A percentile compares a stretch with the other conserved stretches of the same genome.
Conservation (phyloP, 1,139 yeast species). For the Scheffersomyces cryptocercus region DNA sequence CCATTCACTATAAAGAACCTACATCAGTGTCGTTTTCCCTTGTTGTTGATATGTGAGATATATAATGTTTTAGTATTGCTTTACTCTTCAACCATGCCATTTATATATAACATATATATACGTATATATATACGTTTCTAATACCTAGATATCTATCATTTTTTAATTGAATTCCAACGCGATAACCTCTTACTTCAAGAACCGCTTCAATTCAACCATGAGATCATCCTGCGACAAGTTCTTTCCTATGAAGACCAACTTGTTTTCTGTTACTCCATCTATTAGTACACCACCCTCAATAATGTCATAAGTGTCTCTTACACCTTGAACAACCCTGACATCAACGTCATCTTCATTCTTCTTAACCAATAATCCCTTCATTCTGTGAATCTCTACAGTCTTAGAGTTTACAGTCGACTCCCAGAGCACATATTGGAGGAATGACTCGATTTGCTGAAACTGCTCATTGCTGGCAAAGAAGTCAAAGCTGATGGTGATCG, state of each 20-base stretch:
- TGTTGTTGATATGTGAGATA: too few relatives aligned
- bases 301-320: constrained; percentile 86
- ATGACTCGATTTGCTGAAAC: constrained; percentile 52
- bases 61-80: too few relatives aligned
- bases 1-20: too few relatives aligned
- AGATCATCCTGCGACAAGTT: constrained; percentile 40
- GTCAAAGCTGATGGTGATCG: constrained; percentile 59
- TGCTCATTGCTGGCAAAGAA: constrained; percentile 30
- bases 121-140: too few relatives aligned
- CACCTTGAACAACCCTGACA: constrained; percentile 87
- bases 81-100: too few relatives aligned
- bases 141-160: too few relatives aligned
- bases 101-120: too few relatives aligned
- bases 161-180: too few relatives aligned
- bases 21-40: too few relatives aligned
- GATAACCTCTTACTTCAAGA: constrained; percentile 5
- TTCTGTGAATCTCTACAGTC: constrained; percentile 69
- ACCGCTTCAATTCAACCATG: constrained; percentile 22
- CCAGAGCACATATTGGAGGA: constrained; percentile 73
- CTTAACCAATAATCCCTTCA: constrained; percentile 69
- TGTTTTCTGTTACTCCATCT: constrained; percentile 41
- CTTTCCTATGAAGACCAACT: constrained; percentile 85
- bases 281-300: constrained; percentile 50
- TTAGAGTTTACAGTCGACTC: constrained; percentile 47
- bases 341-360: constrained; percentile 18